These are phyloP conservation scores for Clonostachys rosea DNA, from an alignment of 2,329 filamentous ascomycete genomes.

Conservation along the genomic window DNA sequence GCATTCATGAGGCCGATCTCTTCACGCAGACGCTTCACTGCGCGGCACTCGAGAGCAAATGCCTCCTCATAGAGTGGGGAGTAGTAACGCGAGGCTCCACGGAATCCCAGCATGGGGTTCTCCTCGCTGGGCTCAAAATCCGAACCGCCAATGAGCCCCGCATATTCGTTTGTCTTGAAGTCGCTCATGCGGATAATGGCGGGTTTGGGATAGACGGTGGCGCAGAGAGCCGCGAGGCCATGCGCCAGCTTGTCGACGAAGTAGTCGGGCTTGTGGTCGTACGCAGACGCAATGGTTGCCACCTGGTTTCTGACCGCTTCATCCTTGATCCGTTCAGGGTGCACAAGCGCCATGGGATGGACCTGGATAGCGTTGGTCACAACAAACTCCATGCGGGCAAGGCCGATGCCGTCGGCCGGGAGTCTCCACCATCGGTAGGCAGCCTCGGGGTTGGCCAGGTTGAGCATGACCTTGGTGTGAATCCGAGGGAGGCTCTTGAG, in stretches of 20 bases:
- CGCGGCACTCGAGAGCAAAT: constrained; percentile 29
- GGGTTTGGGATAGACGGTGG: constrained; percentile 27
- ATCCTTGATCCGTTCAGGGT: constrained; percentile 22
- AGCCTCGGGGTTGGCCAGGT: constrained; percentile 27
- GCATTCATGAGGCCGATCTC: constrained; percentile 27
- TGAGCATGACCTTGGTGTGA: constrained; percentile 27
- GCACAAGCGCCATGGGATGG: constrained; percentile 28
- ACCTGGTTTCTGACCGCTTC: constrained; percentile 15
- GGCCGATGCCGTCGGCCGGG: constrained; percentile 27
- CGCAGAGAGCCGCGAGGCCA: constrained; percentile 28
- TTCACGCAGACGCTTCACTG: constrained; percentile 28
- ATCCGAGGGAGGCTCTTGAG: constrained; percentile 12
- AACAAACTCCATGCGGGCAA: constrained; percentile 32
- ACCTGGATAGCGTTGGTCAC: constrained; percentile 26
- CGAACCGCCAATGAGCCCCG: constrained; percentile 27
- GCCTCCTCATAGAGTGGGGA: constrained; percentile 28
- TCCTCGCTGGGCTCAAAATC: constrained; percentile 31
- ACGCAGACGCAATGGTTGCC: constrained; percentile 16
- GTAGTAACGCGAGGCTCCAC: constrained; percentile 32
- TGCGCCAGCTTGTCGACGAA: constrained; percentile 27
- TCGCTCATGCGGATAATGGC: constrained; percentile 31
- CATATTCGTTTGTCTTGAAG: constrained; percentile 34
- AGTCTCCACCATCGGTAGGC: constrained; percentile 33
- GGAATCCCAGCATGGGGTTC: constrained; percentile 34
- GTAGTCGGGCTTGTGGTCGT: constrained; percentile 26